These are phyloP conservation scores for Neurospora sp. DNA, from an alignment of 2,329 filamentous ascomycete genomes.

Conservation along the genomic window DNA sequence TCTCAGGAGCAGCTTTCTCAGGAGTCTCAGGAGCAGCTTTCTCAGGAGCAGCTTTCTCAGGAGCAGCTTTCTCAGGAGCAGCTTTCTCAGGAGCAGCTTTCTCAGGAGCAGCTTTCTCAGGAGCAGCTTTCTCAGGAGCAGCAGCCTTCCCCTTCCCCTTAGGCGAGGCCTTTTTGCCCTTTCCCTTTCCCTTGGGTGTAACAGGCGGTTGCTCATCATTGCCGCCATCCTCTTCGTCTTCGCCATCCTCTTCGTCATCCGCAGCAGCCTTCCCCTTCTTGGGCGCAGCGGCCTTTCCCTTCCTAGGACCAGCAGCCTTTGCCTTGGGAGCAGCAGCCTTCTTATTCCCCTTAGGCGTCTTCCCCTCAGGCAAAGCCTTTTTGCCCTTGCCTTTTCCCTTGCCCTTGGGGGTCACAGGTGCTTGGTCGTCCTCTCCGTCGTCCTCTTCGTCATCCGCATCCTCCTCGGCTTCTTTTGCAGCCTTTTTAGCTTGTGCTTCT, in stretches of 20 bases:
- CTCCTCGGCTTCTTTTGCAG: neutral
- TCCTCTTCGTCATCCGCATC: neutral
- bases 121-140: too few relatives aligned
- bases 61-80: neutral
- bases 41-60: neutral
- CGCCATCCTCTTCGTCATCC: neutral
- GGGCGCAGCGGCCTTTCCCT: rapidly evolving
- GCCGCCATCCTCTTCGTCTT: neutral
- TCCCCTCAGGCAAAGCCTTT: neutral
- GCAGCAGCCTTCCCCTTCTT: neutral
- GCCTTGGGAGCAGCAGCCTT: neutral
- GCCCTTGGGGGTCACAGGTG: neutral
- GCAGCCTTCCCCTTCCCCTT: neutral
- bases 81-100: too few relatives aligned
- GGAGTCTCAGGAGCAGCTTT: too few relatives aligned
- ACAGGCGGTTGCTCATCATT: neutral
- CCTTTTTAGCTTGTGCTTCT: neutral
- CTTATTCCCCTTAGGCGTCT: neutral
- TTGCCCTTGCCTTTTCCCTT: neutral
- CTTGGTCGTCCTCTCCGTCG: neutral
- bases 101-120: neutral
- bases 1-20: too few relatives aligned
- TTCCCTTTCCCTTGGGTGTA: neutral
- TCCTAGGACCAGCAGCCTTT: neutral
- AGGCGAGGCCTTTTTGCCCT: neutral